phyloP scores from a whole-genome alignment of 169 alveolate species.

The Eimeria maxima region DNA sequence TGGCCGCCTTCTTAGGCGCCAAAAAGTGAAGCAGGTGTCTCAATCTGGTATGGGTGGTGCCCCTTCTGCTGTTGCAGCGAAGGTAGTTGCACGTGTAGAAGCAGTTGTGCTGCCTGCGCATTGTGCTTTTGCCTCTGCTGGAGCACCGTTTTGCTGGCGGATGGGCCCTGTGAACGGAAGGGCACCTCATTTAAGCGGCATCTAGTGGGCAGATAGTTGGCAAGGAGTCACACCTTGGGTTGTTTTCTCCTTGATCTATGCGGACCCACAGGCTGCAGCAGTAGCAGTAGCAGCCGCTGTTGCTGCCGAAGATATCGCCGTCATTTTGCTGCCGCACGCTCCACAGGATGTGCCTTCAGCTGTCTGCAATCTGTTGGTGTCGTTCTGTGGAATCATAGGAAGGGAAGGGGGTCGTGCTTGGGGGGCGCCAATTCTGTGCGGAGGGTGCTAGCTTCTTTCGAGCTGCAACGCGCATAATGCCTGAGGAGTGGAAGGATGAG shows the following conservation, averaged over 20 bases:
- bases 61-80: slow-evolving; percentile 13
- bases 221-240: not conserved
- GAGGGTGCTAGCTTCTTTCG: not conserved
- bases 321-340: not conserved
- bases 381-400: not conserved
- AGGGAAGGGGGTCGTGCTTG: not conserved
- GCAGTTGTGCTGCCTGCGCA: not conserved
- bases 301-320: not conserved
- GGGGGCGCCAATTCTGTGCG: not conserved
- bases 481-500: not conserved
- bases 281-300: not conserved
- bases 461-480: not conserved
- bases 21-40: slow-evolving; percentile 13
- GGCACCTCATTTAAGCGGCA: not conserved
- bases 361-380: not conserved
- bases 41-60: not conserved
- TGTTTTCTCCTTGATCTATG: not conserved
- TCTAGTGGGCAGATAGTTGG: not conserved
- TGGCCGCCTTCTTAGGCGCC: slow-evolving; percentile 82
- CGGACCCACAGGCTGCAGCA: not conserved
- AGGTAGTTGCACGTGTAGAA: not conserved
- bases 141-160: not conserved
- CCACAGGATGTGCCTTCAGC: not conserved
- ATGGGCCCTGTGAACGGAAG: not conserved
- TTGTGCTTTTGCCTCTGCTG: not conserved